phyloP scores from a whole-genome alignment of 2,329 filamentous ascomycete genomes.

The Cladosporium austrohemisphaericum region DNA sequence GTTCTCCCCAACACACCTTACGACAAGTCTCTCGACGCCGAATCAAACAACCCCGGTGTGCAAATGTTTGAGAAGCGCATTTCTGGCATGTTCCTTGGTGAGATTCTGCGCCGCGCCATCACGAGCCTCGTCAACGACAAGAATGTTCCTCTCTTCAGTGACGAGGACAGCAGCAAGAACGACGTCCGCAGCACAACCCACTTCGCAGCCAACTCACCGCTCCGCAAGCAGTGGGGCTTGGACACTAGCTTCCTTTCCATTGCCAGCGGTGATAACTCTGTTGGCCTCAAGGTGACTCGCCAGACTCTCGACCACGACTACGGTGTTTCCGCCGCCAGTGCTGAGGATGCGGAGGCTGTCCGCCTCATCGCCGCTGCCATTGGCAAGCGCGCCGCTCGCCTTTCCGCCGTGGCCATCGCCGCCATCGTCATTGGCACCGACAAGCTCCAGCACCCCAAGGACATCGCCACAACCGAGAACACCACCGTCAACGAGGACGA shows the following conservation, averaged over 20 bases:
- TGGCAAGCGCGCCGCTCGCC: constrained; percentile 79
- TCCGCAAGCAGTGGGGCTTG: constrained; percentile 81
- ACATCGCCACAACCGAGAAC: constrained; percentile 30
- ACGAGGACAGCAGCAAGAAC: constrained; percentile 68
- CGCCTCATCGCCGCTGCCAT: constrained; percentile 79
- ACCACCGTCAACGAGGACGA: constrained; percentile 51
- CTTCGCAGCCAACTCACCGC: constrained; percentile 60
- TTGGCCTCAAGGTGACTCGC: constrained; percentile 68
- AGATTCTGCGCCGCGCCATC: constrained; percentile 78
- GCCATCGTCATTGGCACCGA: constrained; percentile 79
- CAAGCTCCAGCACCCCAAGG: constrained; percentile 52
- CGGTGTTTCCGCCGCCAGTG: constrained; percentile 69
- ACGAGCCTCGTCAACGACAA: constrained; percentile 68
- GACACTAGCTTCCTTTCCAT: constrained; percentile 88
- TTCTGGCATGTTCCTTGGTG: constrained; percentile 96
- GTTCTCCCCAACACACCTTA: constrained; percentile 83
- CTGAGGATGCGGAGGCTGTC: constrained; percentile 83
- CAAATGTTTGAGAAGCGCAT: constrained; percentile 99
- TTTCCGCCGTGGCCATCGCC: constrained; percentile 82
- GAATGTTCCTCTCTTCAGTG: constrained; percentile 67
- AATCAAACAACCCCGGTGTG: constrained; percentile 84
- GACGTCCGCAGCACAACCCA: constrained; percentile 64
- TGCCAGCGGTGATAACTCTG: constrained; percentile 73
- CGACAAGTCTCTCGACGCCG: constrained; percentile 72
- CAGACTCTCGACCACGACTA: constrained; percentile 74